Percentiles rank a stretch among this genome's conserved stretches.
These are phyloP conservation scores for Termitomyces sp. DNA, from an alignment of 768 basidiomycete species.

Conservation along the genomic window DNA sequence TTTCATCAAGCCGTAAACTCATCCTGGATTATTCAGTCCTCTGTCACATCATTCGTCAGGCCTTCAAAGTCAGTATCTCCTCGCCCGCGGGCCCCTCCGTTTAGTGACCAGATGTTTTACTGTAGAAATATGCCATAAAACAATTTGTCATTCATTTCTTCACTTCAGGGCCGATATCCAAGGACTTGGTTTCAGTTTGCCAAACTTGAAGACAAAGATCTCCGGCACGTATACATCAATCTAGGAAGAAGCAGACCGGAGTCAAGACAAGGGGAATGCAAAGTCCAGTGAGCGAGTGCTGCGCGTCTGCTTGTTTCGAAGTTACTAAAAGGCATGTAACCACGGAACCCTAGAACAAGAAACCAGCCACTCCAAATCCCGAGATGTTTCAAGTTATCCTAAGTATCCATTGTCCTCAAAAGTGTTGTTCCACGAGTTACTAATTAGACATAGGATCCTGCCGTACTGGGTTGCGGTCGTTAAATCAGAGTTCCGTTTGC, in stretches of 20 bases:
- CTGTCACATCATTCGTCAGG: background rate
- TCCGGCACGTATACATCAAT: background rate
- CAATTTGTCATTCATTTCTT: too few species aligned
- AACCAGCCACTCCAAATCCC: background rate
- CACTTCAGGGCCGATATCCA: too few species aligned
- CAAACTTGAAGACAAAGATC: background rate
- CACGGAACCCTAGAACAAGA: too few species aligned
- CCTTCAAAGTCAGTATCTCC: background rate
- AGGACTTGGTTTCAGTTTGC: too few species aligned
- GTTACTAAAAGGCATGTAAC: background rate
- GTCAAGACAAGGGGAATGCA: background rate
- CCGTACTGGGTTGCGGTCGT: too few species aligned
- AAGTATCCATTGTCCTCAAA: background rate
- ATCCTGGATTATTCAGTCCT: background rate
- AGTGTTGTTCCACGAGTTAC: too few species aligned
- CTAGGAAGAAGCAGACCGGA: background rate
- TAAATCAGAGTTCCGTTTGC: background rate
- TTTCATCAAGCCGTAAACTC: background rate
- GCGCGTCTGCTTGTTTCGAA: background rate
- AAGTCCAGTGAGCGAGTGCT: background rate
- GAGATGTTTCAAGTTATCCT: background rate
- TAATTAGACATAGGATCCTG: too few species aligned
- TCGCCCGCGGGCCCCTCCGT: too few species aligned
- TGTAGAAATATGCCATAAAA: too few species aligned
- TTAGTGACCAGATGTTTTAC: too few species aligned